A percentile compares a stretch with the other conserved stretches of the same genome.
phyloP scores from a whole-genome alignment of 129 eudicot species.

The Arctium lappa region DNA sequence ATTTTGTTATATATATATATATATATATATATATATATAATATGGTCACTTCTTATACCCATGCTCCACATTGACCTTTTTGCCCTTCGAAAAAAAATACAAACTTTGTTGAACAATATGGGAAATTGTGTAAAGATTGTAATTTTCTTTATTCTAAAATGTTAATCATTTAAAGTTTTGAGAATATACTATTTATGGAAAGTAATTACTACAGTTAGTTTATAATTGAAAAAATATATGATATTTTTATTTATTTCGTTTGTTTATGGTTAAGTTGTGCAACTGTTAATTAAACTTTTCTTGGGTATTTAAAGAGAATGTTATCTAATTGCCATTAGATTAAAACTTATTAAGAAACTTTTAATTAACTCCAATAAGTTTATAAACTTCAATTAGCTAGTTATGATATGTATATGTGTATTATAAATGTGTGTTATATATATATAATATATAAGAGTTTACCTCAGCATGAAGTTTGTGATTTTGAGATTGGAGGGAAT shows the following conservation, averaged over 20 bases:
- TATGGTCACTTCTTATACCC: slow-evolving; percentile 10
- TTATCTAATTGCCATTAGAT: slow-evolving; percentile 9
- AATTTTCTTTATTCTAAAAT: slow-evolving; percentile 10
- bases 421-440: background rate
- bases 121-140: slow-evolving; percentile 21
- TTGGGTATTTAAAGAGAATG: background rate
- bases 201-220: background rate
- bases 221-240: background rate
- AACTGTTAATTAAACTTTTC: slow-evolving; percentile 8
- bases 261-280: background rate
- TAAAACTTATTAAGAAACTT: background rate
- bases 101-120: slow-evolving; percentile 23
- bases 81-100: slow-evolving; percentile 19
- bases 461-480: slow-evolving; percentile 93
- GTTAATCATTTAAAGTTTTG: slow-evolving; percentile 18
- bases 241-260: background rate
- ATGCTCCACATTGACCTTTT: slow-evolving; percentile 21
- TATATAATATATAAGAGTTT: background rate
- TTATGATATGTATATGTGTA: too few relatives aligned
- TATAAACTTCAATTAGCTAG: too few relatives aligned
- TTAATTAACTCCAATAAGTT: background rate
- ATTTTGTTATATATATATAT: background rate
- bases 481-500: slow-evolving; percentile 79
- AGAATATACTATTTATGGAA: slow-evolving; percentile 13
- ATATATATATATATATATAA: background rate